Base-by-base conservation (phyloP, 208 protist genomes). In the Hexamita inflata region DNA sequence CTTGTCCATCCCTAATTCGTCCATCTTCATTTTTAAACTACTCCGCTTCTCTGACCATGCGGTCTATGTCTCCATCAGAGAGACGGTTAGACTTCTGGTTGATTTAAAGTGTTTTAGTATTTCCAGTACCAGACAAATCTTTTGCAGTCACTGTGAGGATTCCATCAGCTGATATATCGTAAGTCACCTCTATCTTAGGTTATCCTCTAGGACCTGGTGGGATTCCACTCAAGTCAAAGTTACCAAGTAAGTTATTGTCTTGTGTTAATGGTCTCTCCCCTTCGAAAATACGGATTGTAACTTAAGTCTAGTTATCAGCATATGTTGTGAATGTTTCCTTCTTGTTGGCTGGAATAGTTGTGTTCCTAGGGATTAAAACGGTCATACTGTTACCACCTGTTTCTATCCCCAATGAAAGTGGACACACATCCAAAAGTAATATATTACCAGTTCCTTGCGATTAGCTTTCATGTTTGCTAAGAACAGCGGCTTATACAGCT, bases 401-500 rank as follows among this genome's bases (percentile, higher is more conserved):
- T 61, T 77, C 75, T 45, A 77, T 59, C 30, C 75, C 75, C 15
- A 77, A 41, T 24, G 75, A 77, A n/a, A 77, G 32, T 29, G 75
- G 66, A 32, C 38, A 32, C 45, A 73, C n/a, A 76, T 77, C 75
- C 15, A 77, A 29, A 19, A 77, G 13, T 41, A 77, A 30, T n/a
- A 77, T 40, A 9, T 77, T 24, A 53, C 45, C 45, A 24, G 45
- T 73, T 29, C n/a, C 67, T 24, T 24, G 4, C 19, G 59, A 76
- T 76, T 74, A 34, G 19, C 4, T 4, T 34, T 4, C 42, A 35
- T 19, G 19, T 35, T 4, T 26, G 15, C 24, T 38, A 30, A 77
- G 34, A 24, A 77, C 30, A 24, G 7, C 38, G 11, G 68, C 75
- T 38, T 77, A 73, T 19, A 77, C 38, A 29, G 75, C 75, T 30